Evolutionary conservation across 148 eudicot genomes (phyloP).

Genomic region (Rhododendron vialii): DNA sequence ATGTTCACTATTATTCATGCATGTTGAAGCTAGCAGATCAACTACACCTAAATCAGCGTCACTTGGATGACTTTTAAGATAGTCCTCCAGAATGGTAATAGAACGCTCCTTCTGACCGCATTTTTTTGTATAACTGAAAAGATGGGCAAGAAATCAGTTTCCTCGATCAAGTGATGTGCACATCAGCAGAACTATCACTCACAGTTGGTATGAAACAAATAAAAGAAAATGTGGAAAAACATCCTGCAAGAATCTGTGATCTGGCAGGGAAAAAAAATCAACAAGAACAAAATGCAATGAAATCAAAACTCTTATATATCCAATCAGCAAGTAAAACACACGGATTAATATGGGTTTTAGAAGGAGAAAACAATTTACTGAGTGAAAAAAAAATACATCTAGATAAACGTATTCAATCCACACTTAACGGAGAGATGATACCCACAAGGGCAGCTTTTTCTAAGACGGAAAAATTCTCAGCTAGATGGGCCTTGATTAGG

Average conservation of each 20-base stretch:
- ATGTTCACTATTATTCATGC: conserved; percentile 45
- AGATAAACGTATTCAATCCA: not conserved
- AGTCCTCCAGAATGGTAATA: conserved; percentile 52
- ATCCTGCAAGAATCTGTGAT: not conserved
- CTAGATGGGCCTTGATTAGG: not conserved
- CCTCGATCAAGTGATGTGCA: not conserved
- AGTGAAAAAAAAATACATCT: not conserved
- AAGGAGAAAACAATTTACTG: not conserved
- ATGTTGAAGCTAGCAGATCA: conserved; percentile 53
- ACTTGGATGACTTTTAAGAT: conserved; percentile 47
- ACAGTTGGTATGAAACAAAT: not conserved
- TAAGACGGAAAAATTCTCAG: not conserved
- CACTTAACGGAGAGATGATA: not conserved
- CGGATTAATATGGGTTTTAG: not conserved
- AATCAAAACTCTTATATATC: not conserved
- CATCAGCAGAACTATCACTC: not conserved
- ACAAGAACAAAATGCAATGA: not conserved
- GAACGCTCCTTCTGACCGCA: conserved; percentile 54
- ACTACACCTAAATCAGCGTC: conserved; percentile 51
- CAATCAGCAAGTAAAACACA: not conserved
- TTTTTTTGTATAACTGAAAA: conserved; percentile 61
- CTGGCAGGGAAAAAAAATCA: not conserved
- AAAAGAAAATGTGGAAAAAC: not conserved
- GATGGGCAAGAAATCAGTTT: conserved; percentile 3
- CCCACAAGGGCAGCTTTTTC: not conserved